Evolutionary conservation across 1,284 basidiomycete genomes (phyloP), one percentile per base, ranked within the genome.

Genomic region (Butyriboletus appendiculatus): DNA sequence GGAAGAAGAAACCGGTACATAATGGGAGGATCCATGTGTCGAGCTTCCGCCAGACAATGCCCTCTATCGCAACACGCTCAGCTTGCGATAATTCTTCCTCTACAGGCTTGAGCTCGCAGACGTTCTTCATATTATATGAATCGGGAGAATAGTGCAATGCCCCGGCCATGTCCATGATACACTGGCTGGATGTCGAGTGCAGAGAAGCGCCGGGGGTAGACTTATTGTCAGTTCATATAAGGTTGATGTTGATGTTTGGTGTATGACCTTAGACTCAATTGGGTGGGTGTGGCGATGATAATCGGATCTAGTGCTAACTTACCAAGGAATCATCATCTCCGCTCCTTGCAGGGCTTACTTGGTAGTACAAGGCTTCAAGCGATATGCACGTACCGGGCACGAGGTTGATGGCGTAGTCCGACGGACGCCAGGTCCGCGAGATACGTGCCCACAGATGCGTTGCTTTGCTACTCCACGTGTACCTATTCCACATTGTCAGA

Each of bases 21-120:
- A 83, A 67, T 4, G 81, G 81, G 18, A 84, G 64, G 22, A 84
- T 58, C 58, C 70, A 73, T 18, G 70, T 45, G 53, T 83, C 81
- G 42, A 81, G 59, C 61, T 82, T 83, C 55, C 69, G 64, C 77
- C 78, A 81, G 45, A 77, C 76, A 18, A 26, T 63, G 41, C 55
- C 55, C 24, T 74, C 74, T 35, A 79, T 60, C 8, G 14, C 26
- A 20, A 14, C 26, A 22, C 32, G 14, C 3, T 65, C 58, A 4
- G 18, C 26, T 34, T 50, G 43, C 11, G 50, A 56, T 15, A 57
- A 34, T 22, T 45, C 60, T 15, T 52, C 30, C 11, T 30, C 50
- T 5, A 3, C 26, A 15, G 16, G 18, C 34, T 61, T 46, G 43
- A 53, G n/a, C 8, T 57, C 40, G 12, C 24, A 16, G 37, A 46